A percentile compares a stretch with the other conserved stretches of the same genome.
Conservation (phyloP, 73 alveolate species). For the Symbiodinium natans region DNA sequence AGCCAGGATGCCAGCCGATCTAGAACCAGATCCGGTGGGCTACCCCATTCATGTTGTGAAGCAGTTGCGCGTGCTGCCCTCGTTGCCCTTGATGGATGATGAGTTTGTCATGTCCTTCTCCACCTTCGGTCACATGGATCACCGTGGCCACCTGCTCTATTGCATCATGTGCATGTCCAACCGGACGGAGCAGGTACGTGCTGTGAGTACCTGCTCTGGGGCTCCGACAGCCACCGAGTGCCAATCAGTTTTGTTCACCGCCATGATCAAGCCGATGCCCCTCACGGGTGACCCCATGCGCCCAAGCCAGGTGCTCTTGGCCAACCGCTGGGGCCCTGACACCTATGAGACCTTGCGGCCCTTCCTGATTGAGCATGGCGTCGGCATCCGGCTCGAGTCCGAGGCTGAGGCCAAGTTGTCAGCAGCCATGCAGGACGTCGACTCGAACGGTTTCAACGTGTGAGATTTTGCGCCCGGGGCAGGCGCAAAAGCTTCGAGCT, state of each 20-base stretch:
- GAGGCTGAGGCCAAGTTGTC: slow-evolving; percentile 23
- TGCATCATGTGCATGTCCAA: slow-evolving; percentile 28
- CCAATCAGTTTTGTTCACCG: slow-evolving; percentile 7
- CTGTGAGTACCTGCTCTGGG: not conserved
- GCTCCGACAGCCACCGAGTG: not conserved
- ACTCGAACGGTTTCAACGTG: slow-evolving; percentile 24
- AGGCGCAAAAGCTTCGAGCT: no score
- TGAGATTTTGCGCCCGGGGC: no score
- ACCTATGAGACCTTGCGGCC: slow-evolving; percentile 16
- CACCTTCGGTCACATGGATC: slow-evolving; percentile 35
- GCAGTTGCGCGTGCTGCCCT: slow-evolving; percentile 16
- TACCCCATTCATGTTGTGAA: slow-evolving; percentile 34
- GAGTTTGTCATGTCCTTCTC: slow-evolving; percentile 20
- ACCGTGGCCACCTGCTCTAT: not conserved
- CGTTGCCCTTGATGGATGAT: not conserved
- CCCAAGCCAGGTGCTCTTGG: slow-evolving; percentile 18
- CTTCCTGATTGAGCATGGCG: slow-evolving; percentile 26
- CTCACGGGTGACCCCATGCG: slow-evolving; percentile 23
- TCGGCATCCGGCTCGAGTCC: not conserved
- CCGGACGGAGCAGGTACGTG: not conserved
- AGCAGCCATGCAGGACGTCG: slow-evolving; percentile 9
- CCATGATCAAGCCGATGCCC: slow-evolving; percentile 29
- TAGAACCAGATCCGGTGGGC: slow-evolving; percentile 30
- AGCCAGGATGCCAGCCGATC: not conserved
- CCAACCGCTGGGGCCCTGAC: slow-evolving; percentile 1